phyloP scores from a whole-genome alignment of 2,329 filamentous ascomycete genomes.

The Claviceps arundinis region DNA sequence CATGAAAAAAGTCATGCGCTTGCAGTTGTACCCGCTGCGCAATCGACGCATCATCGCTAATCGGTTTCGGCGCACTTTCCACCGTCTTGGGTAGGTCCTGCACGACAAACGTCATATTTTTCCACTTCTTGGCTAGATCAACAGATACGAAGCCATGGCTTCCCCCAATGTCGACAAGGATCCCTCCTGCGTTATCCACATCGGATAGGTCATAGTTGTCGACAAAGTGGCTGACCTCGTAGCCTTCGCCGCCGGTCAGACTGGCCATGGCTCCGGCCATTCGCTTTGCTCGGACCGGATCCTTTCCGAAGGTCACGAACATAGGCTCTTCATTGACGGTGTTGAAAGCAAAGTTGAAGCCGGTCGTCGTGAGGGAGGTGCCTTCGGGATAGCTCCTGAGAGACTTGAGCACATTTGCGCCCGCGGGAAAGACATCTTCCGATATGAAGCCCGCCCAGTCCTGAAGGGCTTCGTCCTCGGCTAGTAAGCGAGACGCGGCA shows the following conservation, averaged over 20 bases:
- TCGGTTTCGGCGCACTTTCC: constrained; percentile 29
- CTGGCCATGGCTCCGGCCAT: constrained; percentile 43
- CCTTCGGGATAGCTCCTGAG: constrained; percentile 32
- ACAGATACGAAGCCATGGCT: constrained; percentile 43
- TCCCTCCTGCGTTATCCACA: constrained; percentile 30
- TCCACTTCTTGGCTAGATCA: constrained; percentile 37
- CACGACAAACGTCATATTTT: constrained; percentile 39
- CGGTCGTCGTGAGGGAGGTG: constrained; percentile 32
- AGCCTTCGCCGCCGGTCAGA: constrained; percentile 41
- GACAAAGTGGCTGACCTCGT: constrained; percentile 38
- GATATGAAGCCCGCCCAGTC: constrained; percentile 43
- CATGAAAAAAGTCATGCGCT: constrained; percentile 44
- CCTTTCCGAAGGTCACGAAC: constrained; percentile 39
- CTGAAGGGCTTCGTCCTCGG: constrained; percentile 31
- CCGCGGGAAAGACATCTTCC: constrained; percentile 39
- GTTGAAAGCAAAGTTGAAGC: constrained; percentile 37
- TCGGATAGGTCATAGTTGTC: constrained; percentile 39
- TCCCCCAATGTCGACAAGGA: constrained; percentile 45
- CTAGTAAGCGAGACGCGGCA: constrained; percentile 36
- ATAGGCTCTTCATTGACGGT: constrained; percentile 38
- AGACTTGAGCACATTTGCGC: constrained; percentile 31
- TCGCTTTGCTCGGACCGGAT: constrained; percentile 31
- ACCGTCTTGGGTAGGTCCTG: constrained; percentile 40
- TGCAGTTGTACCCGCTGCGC: constrained; percentile 27
- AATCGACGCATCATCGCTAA: constrained; percentile 25